A percentile compares a stretch with the other conserved stretches of the same genome.
phyloP scores from a whole-genome alignment of 176 grass and related monocot genomes.

The Tuctoria greenei region DNA sequence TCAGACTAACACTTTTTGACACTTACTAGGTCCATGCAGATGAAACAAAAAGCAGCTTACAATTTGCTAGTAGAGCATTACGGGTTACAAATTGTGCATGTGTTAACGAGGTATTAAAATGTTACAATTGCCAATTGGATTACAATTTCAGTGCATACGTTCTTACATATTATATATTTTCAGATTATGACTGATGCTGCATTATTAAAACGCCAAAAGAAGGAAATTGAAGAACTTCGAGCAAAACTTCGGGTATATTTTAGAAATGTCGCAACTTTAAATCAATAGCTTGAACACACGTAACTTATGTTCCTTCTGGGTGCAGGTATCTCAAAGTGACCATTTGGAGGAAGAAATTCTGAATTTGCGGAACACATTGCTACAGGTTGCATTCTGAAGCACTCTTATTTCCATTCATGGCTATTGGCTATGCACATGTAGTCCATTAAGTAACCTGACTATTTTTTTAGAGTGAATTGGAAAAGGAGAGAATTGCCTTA shows the following conservation, averaged over 20 bases:
- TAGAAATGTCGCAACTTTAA: background rate
- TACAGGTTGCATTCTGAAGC: constrained; percentile 64
- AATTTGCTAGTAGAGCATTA: constrained; percentile 89
- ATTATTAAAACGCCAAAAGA: constrained; percentile 84
- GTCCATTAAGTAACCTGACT: constrained; percentile 12
- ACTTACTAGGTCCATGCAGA: constrained; percentile 70
- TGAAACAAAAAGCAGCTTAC: constrained; percentile 94
- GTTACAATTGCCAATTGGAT: background rate
- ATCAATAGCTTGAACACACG: constrained; percentile 7
- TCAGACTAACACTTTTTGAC: constrained; percentile 9
- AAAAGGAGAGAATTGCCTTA: constrained; percentile 91
- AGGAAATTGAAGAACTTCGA: constrained; percentile 91
- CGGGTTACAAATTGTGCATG: constrained; percentile 85
- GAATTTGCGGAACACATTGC: constrained; percentile 77
- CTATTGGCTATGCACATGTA: background rate
- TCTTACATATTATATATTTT: constrained; percentile 27
- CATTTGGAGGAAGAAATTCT: constrained; percentile 94
- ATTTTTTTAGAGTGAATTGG: constrained; percentile 78
- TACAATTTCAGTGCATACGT: constrained; percentile 25
- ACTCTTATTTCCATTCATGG: constrained; percentile 24
- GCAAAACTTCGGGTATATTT: constrained; percentile 67
- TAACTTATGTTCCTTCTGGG: constrained; percentile 29
- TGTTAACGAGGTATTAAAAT: constrained; percentile 73
- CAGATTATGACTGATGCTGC: constrained; percentile 98
- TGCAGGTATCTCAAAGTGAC: constrained; percentile 85